Evolutionary conservation across 768 basidiomycete species (phyloP).

Genomic region (Lactarius vividus): DNA sequence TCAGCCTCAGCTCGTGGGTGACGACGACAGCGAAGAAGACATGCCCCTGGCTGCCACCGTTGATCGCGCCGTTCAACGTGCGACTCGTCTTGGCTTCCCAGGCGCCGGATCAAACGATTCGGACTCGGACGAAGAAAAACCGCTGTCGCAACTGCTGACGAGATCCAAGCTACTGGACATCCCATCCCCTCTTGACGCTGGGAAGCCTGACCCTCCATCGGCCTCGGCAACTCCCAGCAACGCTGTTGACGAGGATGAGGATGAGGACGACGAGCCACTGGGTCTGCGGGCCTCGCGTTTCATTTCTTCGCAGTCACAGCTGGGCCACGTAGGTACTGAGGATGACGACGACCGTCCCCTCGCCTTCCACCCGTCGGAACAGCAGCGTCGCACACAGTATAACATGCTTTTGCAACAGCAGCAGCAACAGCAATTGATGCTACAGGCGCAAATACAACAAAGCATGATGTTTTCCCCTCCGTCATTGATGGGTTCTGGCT

Average conservation of each 20-base stretch:
- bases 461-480: constrained; percentile 69
- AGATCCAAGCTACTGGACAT: constrained; percentile 42
- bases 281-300: constrained; percentile 62
- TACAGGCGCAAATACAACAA: constrained; percentile 56
- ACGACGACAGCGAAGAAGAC: constrained; percentile 75
- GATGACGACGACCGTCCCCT: constrained; percentile 63
- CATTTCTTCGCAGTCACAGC: constrained; percentile 22
- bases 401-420: constrained; percentile 44
- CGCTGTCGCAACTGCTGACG: constrained; percentile 59
- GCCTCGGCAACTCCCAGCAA: constrained; percentile 11
- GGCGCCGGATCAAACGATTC: constrained; percentile 31
- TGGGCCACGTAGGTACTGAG: constrained; percentile 17
- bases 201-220: constrained; percentile 32
- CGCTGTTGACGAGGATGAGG: constrained; percentile 41
- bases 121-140: constrained; percentile 72
- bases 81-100: constrained; percentile 33
- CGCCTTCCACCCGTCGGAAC: constrained; percentile 66
- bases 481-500: constrained; percentile 67
- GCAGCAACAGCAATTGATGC: constrained; percentile 57
- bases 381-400: constrained; percentile 67
- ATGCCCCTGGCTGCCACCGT: constrained; percentile 67
- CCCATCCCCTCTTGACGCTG: constrained; percentile 45
- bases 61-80: constrained; percentile 52
- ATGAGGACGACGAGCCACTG: constrained; percentile 71
- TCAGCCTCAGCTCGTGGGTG: constrained; percentile 28